Evolutionary conservation across 2,329 filamentous ascomycete genomes (phyloP), one percentile per base, ranked within the genome.

Genomic region (Polytolypa hystricis): DNA sequence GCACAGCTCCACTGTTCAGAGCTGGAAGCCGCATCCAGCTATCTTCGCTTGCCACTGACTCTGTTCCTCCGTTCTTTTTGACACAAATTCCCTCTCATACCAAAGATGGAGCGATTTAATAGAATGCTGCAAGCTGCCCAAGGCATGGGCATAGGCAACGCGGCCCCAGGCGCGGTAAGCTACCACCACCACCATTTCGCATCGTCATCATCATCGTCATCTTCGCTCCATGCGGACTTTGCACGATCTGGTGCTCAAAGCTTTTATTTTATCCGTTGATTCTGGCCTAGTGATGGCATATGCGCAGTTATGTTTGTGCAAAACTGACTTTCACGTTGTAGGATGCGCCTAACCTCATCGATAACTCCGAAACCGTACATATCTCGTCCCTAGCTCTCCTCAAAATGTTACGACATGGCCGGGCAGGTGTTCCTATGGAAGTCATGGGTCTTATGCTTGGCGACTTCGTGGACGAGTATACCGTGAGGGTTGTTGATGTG

Each of bases 381-480:
- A 98, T 98, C 54, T 98, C 91, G 35, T 98, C 91, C 33, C 77
- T 98, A 43, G 91, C 91, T 35, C 74, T 98, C 36, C 73, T 98
- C 52, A 98, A 98, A 74, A 98, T 98, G 91, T 73, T 98, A 62
- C 81, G 91, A 60, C 91, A 98, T 65, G 91, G 91, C 47, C 82
- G 91, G 49, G 91, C 91, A 27, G 91, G 91, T 69, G 91, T 98
- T 47, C 91, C 91, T 14, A 98, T 98, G 91, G 91, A 98, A 71
- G 91, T 98, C 60, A 98, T 98, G 91, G 91, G 91, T 44, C 70
- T 98, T 59, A 98, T 98, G 91, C 67, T 96, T 54, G 91, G 91
- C 60, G 91, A 96, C 62, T 96, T 98, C 52, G 89, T 98, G 42
- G 91, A 98, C 57, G 91, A 96, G 67, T 98, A 95, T 66, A 98